Evolutionary conservation across 2,329 filamentous ascomycete genomes (phyloP), one percentile per base, ranked within the genome.

Genomic region (Lasiodiplodia gonubiensis): DNA sequence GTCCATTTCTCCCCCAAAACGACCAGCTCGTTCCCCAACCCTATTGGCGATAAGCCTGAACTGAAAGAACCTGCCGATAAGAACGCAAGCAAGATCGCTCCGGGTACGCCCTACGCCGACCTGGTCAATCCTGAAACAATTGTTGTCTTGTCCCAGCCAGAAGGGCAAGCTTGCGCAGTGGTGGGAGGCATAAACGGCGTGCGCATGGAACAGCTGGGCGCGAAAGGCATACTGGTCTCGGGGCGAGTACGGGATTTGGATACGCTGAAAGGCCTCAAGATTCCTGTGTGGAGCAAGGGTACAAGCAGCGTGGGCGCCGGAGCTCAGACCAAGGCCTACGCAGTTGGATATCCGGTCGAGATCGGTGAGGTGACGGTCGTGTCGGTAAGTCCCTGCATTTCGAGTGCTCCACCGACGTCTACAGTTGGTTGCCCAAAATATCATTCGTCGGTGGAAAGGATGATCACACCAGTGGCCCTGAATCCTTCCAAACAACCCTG

Each of bases 121-220:
- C 79, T 87, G 51, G 85, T 87, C 1, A 78, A 86, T 30, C 80
- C 84, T 0, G 85, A 83, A 8, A 90, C 88, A 1, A 83, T 93
- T 64, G 86, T 89, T 4, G 80, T 93, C 4, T 84, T 93, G 68
- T 86, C 87, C 69, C 90, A 93, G 72, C 89, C 90, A 0, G 73
- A 81, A 0, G 84, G 82, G 0, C 90, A 92, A 75, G 84, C 83
- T 63, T 92, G 91, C 77, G 91, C 91, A 6, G 85, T 92, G 8
- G 84, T 92, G 6, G 91, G 91, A n/a, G 91, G 91, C 21, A 92
- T 93, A 70, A 91, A 93, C 86, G 91, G 89, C 5, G 81, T 86
- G 35, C 83, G 91, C 23, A 90, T 93, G 85, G 87, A 88, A 72
- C 76, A 84, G 16, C 82, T 89, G 12, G 86, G 86, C 16, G 86